Percentiles rank a stretch among this genome's conserved stretches.
phyloP scores from a whole-genome alignment of 1,284 basidiomycete genomes.

The Takashimella tepidaria region DNA sequence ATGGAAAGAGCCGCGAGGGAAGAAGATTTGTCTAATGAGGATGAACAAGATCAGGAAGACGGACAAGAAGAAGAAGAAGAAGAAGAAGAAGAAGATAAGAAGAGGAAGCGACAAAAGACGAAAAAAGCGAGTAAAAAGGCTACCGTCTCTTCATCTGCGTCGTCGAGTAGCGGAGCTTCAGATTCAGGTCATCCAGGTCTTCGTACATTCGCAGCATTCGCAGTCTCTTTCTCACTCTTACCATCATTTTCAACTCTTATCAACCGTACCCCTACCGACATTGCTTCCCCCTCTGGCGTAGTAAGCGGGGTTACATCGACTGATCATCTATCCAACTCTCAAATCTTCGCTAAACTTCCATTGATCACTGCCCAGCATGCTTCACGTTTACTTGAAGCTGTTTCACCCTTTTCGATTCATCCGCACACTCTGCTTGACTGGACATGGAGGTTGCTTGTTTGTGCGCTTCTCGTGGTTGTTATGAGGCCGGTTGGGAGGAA shows the following conservation, averaged over 20 bases:
- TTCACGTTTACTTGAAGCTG: constrained; percentile 30
- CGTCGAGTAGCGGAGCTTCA: constrained; percentile 1
- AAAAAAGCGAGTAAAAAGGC: constrained; percentile 10
- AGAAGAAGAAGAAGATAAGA: constrained; percentile 17
- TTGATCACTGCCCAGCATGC: constrained; percentile 42
- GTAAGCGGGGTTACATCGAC: not conserved
- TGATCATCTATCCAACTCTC: constrained; percentile 15
- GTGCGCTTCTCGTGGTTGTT: constrained; percentile 23
- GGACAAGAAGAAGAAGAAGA: constrained; percentile 29
- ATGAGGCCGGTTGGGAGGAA: constrained; percentile 26
- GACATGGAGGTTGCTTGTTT: constrained; percentile 35
- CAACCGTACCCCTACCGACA: constrained; percentile 8
- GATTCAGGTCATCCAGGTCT: constrained; percentile 9
- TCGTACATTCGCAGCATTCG: constrained; percentile 42
- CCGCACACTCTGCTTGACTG: constrained; percentile 37
- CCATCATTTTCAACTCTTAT: constrained; percentile 32
- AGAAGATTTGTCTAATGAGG: constrained; percentile 24
- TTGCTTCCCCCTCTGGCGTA: not conserved
- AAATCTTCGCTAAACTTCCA: constrained; percentile 34
- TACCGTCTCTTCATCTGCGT: constrained; percentile 10
- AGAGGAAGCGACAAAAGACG: constrained; percentile 19
- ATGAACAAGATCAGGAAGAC: constrained; percentile 24
- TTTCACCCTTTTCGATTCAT: constrained; percentile 23
- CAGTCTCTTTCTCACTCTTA: constrained; percentile 38
- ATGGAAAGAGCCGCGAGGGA: constrained; percentile 18